phyloP scores from a whole-genome alignment of 148 eudicot genomes.

The Fagopyrum esculentum region DNA sequence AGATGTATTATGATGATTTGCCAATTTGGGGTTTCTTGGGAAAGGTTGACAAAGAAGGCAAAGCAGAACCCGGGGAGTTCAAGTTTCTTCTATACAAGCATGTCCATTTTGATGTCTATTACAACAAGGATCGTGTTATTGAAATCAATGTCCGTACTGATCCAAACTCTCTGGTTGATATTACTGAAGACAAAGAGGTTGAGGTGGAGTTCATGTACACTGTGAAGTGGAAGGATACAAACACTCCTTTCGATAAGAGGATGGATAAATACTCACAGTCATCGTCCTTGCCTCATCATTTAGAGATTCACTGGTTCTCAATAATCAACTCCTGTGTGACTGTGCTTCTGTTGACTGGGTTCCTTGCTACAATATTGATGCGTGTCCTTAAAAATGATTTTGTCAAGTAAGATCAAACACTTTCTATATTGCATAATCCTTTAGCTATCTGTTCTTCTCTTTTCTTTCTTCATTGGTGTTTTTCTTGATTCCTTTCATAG shows the following conservation, averaged over 20 bases:
- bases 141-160: constrained; percentile 19
- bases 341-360: constrained; percentile 19
- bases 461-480: background rate
- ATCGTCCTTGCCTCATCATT: constrained; percentile 18
- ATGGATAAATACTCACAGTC: constrained; percentile 20
- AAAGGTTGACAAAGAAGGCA: constrained; percentile 21
- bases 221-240: constrained; percentile 20
- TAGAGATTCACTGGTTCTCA: constrained; percentile 21
- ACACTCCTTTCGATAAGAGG: constrained; percentile 20
- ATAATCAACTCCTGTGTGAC: constrained; percentile 21
- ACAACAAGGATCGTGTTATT: constrained; percentile 23
- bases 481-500: background rate
- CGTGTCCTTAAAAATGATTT: constrained; percentile 23
- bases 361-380: constrained; percentile 20
- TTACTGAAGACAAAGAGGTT: constrained; percentile 18
- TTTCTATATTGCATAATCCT: background rate
- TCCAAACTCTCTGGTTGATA: constrained; percentile 16
- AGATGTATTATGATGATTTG: constrained; percentile 22
- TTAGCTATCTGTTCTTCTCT: background rate
- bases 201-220: constrained; percentile 21
- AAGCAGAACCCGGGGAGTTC: constrained; percentile 15
- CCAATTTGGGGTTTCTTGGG: constrained; percentile 22
- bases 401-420: constrained; percentile 19
- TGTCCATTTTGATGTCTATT: constrained; percentile 18
- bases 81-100: constrained; percentile 17